These are phyloP conservation scores for Hibiscus mutabilis DNA, from an alignment of 345 rosid genomes.

Conservation along the genomic window DNA sequence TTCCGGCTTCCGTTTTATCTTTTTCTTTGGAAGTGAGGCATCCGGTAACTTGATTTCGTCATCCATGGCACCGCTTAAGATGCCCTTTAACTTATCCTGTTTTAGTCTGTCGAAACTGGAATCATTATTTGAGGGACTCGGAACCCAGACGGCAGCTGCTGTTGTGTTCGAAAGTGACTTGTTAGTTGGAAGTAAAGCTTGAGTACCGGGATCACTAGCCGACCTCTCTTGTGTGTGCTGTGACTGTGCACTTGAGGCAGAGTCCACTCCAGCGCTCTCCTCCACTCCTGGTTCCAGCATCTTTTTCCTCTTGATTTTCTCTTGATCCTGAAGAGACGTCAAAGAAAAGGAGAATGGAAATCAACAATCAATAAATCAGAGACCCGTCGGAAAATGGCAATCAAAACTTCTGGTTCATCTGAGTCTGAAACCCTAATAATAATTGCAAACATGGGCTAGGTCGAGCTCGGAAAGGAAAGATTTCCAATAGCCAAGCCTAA, in stretches of 20 bases:
- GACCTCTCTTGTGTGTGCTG: slow-evolving; percentile 34
- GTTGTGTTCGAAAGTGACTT: slow-evolving; percentile 30
- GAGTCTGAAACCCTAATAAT: not conserved
- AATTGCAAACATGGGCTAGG: not conserved
- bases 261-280: slow-evolving; percentile 34
- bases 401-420: not conserved
- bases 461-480: not conserved
- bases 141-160: slow-evolving; percentile 25
- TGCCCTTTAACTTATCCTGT: slow-evolving; percentile 48
- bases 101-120: slow-evolving; percentile 40
- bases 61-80: slow-evolving; percentile 31
- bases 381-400: not conserved
- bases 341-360: not conserved
- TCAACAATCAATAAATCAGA: not conserved
- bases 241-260: slow-evolving; percentile 28
- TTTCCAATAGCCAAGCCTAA: not conserved
- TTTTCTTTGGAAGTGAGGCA: slow-evolving; percentile 35
- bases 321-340: slow-evolving; percentile 30
- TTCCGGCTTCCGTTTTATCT: slow-evolving; percentile 53
- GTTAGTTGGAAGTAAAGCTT: slow-evolving; percentile 32
- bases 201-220: slow-evolving; percentile 27
- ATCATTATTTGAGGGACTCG: slow-evolving; percentile 32
- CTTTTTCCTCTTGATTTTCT: slow-evolving; percentile 55
- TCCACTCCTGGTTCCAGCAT: slow-evolving; percentile 38
- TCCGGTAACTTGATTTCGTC: slow-evolving; percentile 39